Base-by-base conservation (phyloP, 2,329 filamentous ascomycete genomes). In the Falciphora oryzae region DNA sequence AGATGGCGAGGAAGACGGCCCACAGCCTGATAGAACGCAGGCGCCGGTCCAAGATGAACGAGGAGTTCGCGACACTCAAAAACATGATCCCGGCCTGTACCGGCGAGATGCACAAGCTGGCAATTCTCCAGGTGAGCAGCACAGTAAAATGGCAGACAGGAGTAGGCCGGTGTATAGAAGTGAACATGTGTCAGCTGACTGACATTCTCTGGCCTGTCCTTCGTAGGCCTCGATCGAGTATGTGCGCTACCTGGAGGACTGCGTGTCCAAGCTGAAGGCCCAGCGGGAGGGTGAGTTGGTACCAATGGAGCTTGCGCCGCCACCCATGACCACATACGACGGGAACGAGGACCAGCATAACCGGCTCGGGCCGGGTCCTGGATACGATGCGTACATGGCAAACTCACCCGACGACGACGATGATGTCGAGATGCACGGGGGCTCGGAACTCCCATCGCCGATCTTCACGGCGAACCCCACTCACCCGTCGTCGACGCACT, bases 21-120 rank as follows among this genome's bases (percentile, higher is more conserved):
- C 95, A 99, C 73, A 97, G 93, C 72, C 78, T 98, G 69, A 99
- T 98, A 70, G 95, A 99, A 79, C 83, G 95, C 59, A 81, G 94
- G 65, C 81, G 95, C 71, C 83, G 95, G 67, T 96, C 92, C 16
- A 99, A 98, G 81, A 99, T 98, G 94, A 98, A 99, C 70, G 94
- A 98, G 75, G 95, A 98, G 78, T 98, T 98, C 78, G 90, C 88
- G 2, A 90, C 96, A 22, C 79, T 98, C 69, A 98, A 98, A 78
- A 86, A 89, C 71, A 93, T 99, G 91, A 96, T 98, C 65, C 95
- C 95, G 0, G 94, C 95, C 2, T 98, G 95, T 75, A 87, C 85
- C n/a, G 93, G 93, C 8, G 94, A 98, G 73, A 98, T 98, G 95
- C 95, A 98, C 77, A 99, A 99, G 78, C 80, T 98, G 65, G 93